Evolutionary conservation across 345 rosid species (phyloP).

Genomic region (Gossypium anomalum): DNA sequence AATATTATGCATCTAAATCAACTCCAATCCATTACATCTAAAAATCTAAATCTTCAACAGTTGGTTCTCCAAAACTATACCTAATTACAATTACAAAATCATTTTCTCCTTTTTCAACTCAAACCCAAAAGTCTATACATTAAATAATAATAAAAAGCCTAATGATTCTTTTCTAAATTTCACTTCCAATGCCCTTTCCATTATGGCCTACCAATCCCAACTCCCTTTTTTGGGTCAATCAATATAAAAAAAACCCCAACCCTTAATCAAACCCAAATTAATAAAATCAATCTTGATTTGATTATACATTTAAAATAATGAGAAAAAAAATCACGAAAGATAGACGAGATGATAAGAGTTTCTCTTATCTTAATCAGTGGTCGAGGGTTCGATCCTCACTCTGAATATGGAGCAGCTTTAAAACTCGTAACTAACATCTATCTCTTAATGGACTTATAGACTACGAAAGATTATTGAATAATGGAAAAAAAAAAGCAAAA

Average conservation of each 20-base stretch:
- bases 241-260: background rate
- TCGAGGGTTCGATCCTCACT: fast-evolving
- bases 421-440: fast-evolving
- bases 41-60: no score
- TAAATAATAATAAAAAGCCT: background rate
- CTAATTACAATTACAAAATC: no score
- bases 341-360: fast-evolving
- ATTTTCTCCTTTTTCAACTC: no score
- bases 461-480: no score
- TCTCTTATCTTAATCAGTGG: fast-evolving
- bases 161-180: constrained; percentile 21
- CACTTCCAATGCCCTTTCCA: constrained; percentile 8
- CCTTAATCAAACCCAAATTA: background rate
- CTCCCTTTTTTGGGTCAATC: background rate
- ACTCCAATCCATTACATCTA: no score
- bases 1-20: no score
- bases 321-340: fast-evolving
- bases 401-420: fast-evolving
- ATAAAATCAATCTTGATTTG: background rate
- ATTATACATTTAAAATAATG: no score
- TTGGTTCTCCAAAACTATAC: no score
- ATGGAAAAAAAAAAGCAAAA: no score
- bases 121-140: no score
- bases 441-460: fast-evolving
- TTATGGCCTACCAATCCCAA: background rate